Base-by-base conservation (phyloP, 495 filamentous ascomycete genomes). In the Paragyromitra xinjiangensis region DNA sequence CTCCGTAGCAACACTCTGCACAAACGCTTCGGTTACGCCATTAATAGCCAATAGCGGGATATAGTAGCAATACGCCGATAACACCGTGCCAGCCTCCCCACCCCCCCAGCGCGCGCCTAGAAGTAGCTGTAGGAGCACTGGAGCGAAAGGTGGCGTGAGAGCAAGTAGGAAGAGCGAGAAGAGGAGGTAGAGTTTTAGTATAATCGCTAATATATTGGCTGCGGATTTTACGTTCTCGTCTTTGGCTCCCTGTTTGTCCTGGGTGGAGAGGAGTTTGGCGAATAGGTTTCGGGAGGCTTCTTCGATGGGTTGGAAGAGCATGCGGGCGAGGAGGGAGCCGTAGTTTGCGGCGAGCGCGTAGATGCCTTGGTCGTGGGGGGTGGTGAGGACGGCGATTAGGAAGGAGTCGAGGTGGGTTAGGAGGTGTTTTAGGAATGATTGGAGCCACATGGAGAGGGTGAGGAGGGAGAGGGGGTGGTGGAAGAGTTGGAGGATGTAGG, bases 341-440 rank as follows among this genome's bases (percentile, higher is more conserved):
- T 99, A 99, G 81, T 98, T 98, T 64, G 92, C 91, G 39, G 95
- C 95, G 2, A 99, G 87, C 0, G 94, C 92, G 83, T 98, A 99
- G 19, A 93, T 90, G n/a, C 95, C 95, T 84, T 98, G 95, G 11
- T 93, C 92, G 48, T 88, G 85, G 5, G 93, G 87, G 1, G 91
- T 89, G 29, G 93, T 90, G 70, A 98, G 85, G 62, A 89, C 84
- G 37, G 92, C 88, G 44, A 99, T 91, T 40, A 98, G 88, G 81
- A 98, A 88, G 9, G 93, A 91, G 86, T 99, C 95, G 39, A 94
- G 95, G 84, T 97, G 93, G 0, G 96, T 98, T 29, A 98, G 89
- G 68, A 98, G 72, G 83, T 98, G 94, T 81, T 99, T 99, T 45
- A 98, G 86, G 14, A 91, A 81, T 26, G 91, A 92, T 83, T 99